phyloP scores from a whole-genome alignment of 2,329 filamentous ascomycete species.

The Tolypocladium pustulatum region DNA sequence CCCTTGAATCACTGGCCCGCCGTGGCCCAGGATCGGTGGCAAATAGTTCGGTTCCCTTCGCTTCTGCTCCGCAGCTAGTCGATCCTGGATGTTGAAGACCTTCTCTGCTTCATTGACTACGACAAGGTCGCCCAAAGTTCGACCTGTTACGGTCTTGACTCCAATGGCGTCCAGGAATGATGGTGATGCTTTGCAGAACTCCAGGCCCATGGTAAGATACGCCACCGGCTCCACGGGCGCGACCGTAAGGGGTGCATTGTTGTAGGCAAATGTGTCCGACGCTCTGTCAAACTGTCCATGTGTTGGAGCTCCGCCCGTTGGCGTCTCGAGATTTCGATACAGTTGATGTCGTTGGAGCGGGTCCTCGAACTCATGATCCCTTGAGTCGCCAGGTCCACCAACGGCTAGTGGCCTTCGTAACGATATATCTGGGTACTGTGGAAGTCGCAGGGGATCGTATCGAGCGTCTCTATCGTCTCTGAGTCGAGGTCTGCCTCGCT shows the following conservation, averaged over 20 bases:
- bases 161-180: constrained; percentile 47
- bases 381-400: constrained; percentile 34
- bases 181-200: constrained; percentile 45
- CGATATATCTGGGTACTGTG: constrained; percentile 32
- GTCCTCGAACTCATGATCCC: constrained; percentile 34
- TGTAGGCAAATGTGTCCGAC: constrained; percentile 41
- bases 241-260: constrained; percentile 29
- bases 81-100: constrained; percentile 36
- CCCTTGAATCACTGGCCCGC: constrained; percentile 42
- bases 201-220: constrained; percentile 47
- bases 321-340: constrained; percentile 45
- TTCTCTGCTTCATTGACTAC: constrained; percentile 40
- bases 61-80: constrained; percentile 46
- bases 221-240: constrained; percentile 38
- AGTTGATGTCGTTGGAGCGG: constrained; percentile 33
- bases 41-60: constrained; percentile 51
- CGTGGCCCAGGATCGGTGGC: constrained; percentile 49
- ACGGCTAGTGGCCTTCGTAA: constrained; percentile 40
- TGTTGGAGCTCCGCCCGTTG: constrained; percentile 35
- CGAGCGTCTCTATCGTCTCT: constrained; percentile 58
- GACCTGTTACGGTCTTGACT: constrained; percentile 32
- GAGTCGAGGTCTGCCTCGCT: constrained; percentile 66
- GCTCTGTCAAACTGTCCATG: constrained; percentile 40
- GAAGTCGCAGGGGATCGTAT: constrained; percentile 40
- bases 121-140: constrained; percentile 45